Base-by-base conservation (phyloP, 208 protist species). In the Angomonas deanei region DNA sequence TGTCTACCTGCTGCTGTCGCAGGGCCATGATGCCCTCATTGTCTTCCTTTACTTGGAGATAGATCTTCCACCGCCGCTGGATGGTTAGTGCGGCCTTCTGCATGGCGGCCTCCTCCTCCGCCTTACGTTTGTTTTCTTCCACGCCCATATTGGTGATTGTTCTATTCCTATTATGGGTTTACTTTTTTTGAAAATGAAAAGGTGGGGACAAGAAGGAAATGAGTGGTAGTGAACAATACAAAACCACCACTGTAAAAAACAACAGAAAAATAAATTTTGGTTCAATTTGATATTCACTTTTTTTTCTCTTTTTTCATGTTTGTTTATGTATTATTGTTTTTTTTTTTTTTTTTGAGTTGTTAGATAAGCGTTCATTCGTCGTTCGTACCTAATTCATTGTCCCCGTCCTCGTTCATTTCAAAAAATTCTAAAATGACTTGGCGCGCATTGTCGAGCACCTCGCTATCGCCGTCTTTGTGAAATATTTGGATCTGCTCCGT, bases 61-160 rank as follows among this genome's bases (percentile, higher is more conserved):
- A 76, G 21, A 79, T 58, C 27, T 64, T 70, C 89, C 89, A 95
- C 17, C 72, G 70, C 26, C 66, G 58, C 72, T 95, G 89, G 27
- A 95, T 92, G n/a, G 85, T 55, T 8, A 47, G 46, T 0, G 86
- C 89, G 1, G 89, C 89, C 21, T 61, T 60, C 13, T 66, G 55
- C 59, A 87, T 80, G 60, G 42, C 39, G 8, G 59, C 59, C 68
- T 86, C 58, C 70, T 88, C 80, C 32, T 92, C 86, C 5, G 71
- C 70, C 30, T 38, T 50, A 34, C 28, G 1, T 26, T 53, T 53
- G 8, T 53, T 26, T 53, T 53, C 21, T 26, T 28, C 47, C 19
- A 15, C 8, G 6, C 47, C 47, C 47, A 28, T 53, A 11, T 53
- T 53, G 11, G 11, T 28, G 11, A 17, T 28, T 28, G 8, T 42